phyloP scores from a whole-genome alignment of 108 stramenopile genomes.

The Cyclotella distinguenda region DNA sequence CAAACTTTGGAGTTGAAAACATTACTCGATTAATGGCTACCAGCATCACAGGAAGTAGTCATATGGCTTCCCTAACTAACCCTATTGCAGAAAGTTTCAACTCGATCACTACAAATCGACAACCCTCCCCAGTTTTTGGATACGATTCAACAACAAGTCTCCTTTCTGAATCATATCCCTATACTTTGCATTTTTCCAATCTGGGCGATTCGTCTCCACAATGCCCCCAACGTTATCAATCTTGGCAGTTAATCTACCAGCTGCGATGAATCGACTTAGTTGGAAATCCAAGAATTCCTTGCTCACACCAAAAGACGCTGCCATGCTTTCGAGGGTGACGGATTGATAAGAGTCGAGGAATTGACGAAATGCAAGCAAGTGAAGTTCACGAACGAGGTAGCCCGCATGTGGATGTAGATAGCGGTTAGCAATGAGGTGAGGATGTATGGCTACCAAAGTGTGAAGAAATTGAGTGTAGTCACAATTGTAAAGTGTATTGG shows the following conservation, averaged over 20 bases:
- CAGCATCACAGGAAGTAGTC: too few relatives aligned
- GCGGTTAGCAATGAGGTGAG: conserved; percentile 73
- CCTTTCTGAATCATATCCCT: conserved; percentile 96
- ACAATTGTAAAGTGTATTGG: conserved; percentile 90
- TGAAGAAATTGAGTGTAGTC: conserved; percentile 92
- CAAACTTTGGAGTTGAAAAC: too few relatives aligned
- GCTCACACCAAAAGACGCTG: conserved; percentile 91
- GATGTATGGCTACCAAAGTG: conserved; percentile 87
- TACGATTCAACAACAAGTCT: conserved; percentile 94
- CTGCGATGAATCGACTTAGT: conserved; percentile 96
- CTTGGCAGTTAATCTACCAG: conserved; percentile 93
- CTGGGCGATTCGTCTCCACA: conserved; percentile 94
- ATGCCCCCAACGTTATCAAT: conserved; percentile 98
- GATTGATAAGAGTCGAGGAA: conserved; percentile 98
- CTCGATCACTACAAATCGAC: conserved; percentile 91
- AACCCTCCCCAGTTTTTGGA: conserved; percentile 94
- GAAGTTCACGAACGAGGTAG: conserved; percentile 91
- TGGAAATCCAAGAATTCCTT: conserved; percentile 90
- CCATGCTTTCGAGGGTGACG: conserved; percentile 94
- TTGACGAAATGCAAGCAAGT: conserved; percentile 93
- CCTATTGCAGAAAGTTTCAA: too few relatives aligned
- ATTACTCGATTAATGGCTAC: too few relatives aligned
- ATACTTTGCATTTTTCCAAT: conserved; percentile 96
- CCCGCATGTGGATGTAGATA: conserved; percentile 85
- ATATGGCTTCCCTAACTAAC: too few relatives aligned